Evolutionary conservation across 768 basidiomycete genomes (phyloP).

Genomic region (Strobilomyces echinocephalus): DNA sequence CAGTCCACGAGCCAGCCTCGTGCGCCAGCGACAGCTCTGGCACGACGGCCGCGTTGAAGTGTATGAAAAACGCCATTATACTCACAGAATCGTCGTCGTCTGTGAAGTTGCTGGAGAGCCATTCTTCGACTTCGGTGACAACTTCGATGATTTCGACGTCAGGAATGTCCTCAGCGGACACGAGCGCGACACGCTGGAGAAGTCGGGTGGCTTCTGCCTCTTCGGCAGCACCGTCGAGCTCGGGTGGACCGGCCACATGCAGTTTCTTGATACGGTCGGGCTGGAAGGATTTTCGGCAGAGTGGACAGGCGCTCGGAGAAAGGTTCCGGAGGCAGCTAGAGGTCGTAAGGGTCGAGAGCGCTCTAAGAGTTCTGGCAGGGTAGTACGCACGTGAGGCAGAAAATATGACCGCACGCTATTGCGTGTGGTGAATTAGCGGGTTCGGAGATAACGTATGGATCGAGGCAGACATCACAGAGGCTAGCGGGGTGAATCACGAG

Average conservation of each 20-base stretch:
- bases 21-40: neutral
- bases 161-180: conserved; percentile 31
- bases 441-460: conserved; percentile 48
- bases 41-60: neutral
- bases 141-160: conserved; percentile 36
- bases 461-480: conserved; percentile 73
- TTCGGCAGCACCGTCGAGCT: conserved; percentile 31
- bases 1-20: neutral
- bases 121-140: conserved; percentile 45
- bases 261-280: conserved; percentile 59
- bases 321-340: conserved; percentile 52
- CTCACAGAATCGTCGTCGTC: conserved; percentile 35
- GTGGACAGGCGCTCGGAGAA: conserved; percentile 52
- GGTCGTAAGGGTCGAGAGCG: conserved; percentile 3
- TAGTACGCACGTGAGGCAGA: conserved; percentile 58
- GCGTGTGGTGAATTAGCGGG: conserved; percentile 55
- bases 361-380: conserved; percentile 12
- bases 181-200: conserved; percentile 32
- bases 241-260: conserved; percentile 52
- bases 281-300: conserved; percentile 59
- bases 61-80: conserved; percentile 7
- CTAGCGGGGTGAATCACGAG: conserved; percentile 67
- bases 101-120: conserved; percentile 41
- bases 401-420: conserved; percentile 74
- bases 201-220: conserved; percentile 36